Evolutionary conservation across 768 basidiomycete species (phyloP), one percentile per base, ranked within the genome.

Genomic region (Pleurotus citrinopileatus): DNA sequence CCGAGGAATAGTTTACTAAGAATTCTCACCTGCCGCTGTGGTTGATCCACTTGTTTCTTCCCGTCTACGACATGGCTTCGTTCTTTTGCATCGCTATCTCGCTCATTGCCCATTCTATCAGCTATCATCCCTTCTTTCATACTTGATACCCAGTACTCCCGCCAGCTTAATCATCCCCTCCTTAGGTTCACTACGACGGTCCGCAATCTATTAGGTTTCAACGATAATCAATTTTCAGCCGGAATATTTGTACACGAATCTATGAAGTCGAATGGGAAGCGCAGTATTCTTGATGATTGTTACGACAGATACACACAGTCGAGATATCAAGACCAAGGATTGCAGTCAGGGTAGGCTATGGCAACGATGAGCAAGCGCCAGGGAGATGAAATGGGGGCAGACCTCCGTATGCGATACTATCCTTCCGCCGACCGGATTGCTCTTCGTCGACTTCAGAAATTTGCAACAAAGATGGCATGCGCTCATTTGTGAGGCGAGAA

Each of bases 1-100:
- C 72, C 76, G n/a, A 55, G 36, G 47, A 55, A 52, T 53, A 73
- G 74, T 59, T 72, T 89, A 52, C 75, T 87, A 74, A 77, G 80
- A 70, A 80, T 91, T 58, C 70, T 93, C 56, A 90, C 88, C 43
- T 92, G 90, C 72, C 84, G 83, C 63, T 92, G 91, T 73, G 86
- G 83, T 61, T 80, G 69, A 74, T 60, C 61, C 59, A 60, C 58
- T 54, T 57, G 60, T 63, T 58, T 57, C 59, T 57, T 51, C 43
- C 55, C 62, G 58, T 58, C 50, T 61, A 55, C 62, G 54, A 52
- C 55, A 53, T 52, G 38, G 57, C 56, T 60, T 54, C 59, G 58
- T 60, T 53, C 61, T 59, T 61, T 62, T 56, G 7, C 59, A 58
- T 64, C 64, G 60, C 60, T 61, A 57, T 64, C 60, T 63, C 48